Conservation (phyloP, 2,329 filamentous ascomycete species). For the Sporothrix euskadiensis region DNA sequence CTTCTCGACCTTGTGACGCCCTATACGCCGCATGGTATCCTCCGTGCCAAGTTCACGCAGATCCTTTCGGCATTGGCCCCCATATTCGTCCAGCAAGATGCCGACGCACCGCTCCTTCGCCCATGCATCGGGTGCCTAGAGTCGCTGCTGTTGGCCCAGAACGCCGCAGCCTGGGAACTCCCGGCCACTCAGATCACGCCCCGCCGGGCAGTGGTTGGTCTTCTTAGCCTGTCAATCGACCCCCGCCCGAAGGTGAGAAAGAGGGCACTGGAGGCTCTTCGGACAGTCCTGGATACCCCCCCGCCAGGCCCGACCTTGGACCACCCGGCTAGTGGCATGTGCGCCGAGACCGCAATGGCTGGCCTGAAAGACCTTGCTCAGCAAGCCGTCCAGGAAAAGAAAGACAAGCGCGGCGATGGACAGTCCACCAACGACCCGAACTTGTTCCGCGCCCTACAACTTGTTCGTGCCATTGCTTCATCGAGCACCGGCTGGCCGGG, state of each 20-base stretch:
- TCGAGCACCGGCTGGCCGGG: constrained; percentile 94
- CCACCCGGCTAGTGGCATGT: constrained; percentile 94
- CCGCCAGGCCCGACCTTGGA: constrained; percentile 91
- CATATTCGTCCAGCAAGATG: constrained; percentile 74
- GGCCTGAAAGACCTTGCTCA: constrained; percentile 73
- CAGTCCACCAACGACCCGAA: constrained; percentile 69
- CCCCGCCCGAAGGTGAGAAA: constrained; percentile 91
- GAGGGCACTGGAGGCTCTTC: constrained; percentile 85
- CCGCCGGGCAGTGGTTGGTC: constrained; percentile 79
- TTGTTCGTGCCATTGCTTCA: constrained; percentile 84
- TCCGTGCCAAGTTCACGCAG: constrained; percentile 92
- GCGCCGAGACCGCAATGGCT: constrained; percentile 83
- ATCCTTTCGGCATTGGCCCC: constrained; percentile 86
- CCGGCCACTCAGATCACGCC: constrained; percentile 81
- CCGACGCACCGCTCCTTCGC: constrained; percentile 81
- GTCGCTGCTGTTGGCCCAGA: constrained; percentile 85
- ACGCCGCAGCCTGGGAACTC: constrained; percentile 83
- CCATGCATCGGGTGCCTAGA: constrained; percentile 92
- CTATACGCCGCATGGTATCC: constrained; percentile 78
- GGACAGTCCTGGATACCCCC: constrained; percentile 77
- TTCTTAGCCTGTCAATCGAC: constrained; percentile 82
- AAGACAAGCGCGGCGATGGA: constrained; percentile 64
- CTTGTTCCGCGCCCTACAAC: constrained; percentile 86
- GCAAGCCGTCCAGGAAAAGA: constrained; percentile 63
- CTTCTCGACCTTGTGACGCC: constrained; percentile 90